Base-by-base conservation (phyloP, 139 green algal species). In the Picochlorum sp. region DNA sequence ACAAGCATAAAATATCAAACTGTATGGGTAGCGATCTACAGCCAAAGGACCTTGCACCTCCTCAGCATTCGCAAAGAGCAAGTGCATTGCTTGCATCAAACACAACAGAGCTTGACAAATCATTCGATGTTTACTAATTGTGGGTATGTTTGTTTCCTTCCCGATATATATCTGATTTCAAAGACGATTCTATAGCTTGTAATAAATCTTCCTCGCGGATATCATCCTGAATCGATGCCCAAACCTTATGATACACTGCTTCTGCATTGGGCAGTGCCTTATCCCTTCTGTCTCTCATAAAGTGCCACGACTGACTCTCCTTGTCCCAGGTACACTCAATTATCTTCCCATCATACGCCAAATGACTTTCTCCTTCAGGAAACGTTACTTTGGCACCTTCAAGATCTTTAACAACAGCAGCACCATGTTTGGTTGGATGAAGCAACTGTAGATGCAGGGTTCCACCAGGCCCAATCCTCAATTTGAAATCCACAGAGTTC, bases 401-500 rank as follows among this genome's bases (percentile, higher is more conserved):
- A 45, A 71, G 60, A 9, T 20, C 41, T 28, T 55, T 37, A 4
- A 63, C 18, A 15, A 26, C 37, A 21, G 52, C 37, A n/a, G 51
- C 15, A 18, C 51, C 51, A 28, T 30, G 51, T 15, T 30, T 30
- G 20, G 10, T 28, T 23, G n/a, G 54, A 21, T 51, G 38, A 58
- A 81, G 54, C 55, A 79, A 66, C 51, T 68, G 38, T 49, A 71
- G 50, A 47, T 68, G 44, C 56, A 37, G 16, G 11, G n/a, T 21
- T 18, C 15, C 6, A 3, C 38, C 8, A 34, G n/a, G 41, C 13
- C 65, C 41, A 14, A 73, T 18, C 44, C 74, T 65, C 23, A 88
- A 57, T 8, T 81, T 74, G 67, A 98, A 98, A 76, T 98, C 92
- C 38, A 98, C 92, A 1, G 81, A 92, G 82, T 98, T 98, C 60